phyloP scores from a whole-genome alignment of 1,139 yeast genomes.

The Hansenula anomala region DNA sequence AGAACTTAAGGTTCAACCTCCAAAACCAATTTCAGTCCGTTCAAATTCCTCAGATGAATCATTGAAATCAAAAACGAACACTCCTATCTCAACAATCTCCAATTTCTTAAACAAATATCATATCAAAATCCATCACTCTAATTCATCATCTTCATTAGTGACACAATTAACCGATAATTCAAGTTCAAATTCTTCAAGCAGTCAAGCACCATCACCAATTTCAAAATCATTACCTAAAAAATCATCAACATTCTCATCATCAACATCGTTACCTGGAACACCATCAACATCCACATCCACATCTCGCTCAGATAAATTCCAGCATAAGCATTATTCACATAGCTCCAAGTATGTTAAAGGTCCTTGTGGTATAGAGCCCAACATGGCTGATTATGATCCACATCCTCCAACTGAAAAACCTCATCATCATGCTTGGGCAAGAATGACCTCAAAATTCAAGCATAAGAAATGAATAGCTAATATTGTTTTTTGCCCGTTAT shows the following conservation, averaged over 20 bases:
- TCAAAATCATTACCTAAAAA: not conserved
- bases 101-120: constrained; percentile 13
- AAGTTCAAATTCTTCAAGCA: not conserved
- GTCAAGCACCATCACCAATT: not conserved
- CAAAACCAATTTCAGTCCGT: not conserved
- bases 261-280: not conserved
- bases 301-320: not conserved
- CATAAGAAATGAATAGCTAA: constrained; percentile 1
- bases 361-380: constrained; percentile 16
- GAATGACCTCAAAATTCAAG: constrained; percentile 3
- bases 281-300: not conserved
- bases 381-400: constrained; percentile 11
- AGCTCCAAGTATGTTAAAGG: constrained; percentile 8
- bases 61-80: not conserved
- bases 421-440: not conserved
- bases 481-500: no score
- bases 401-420: constrained; percentile 8
- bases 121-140: constrained; percentile 9
- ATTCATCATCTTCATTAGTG: constrained; percentile 4
- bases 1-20: no score
- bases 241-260: not conserved
- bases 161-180: not conserved
- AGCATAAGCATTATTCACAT: constrained; percentile 1
- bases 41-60: not conserved
- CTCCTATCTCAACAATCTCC: constrained; percentile 8